A percentile compares a stretch with the other conserved stretches of the same genome.
These are phyloP conservation scores for Thermoascus crustaceus DNA, from an alignment of 2,329 filamentous ascomycete genomes.

Conservation along the genomic window DNA sequence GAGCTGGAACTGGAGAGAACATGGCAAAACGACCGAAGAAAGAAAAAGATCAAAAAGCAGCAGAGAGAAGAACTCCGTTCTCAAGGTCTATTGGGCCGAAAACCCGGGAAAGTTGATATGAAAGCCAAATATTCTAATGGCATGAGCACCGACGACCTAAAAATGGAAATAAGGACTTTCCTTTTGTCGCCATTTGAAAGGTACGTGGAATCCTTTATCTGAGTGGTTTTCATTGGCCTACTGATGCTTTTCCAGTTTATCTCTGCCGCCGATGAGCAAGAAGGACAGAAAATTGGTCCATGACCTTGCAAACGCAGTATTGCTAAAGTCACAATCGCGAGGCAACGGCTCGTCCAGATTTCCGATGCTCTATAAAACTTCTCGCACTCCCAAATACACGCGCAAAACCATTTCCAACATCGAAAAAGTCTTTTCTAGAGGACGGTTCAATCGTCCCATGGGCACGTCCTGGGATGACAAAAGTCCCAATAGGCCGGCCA, in stretches of 20 bases:
- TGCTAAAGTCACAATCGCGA: constrained; percentile 74
- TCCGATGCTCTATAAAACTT: constrained; percentile 68
- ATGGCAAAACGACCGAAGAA: constrained; percentile 61
- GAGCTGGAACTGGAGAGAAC: constrained; percentile 50
- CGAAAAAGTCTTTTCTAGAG: constrained; percentile 30
- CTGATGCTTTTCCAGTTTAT: constrained; percentile 45
- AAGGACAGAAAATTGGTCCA: constrained; percentile 70
- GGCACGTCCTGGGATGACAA: constrained; percentile 18
- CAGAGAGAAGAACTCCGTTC: constrained; percentile 61
- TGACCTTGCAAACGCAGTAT: constrained; percentile 64
- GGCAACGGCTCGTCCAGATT: constrained; percentile 66
- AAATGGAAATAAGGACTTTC: constrained; percentile 64
- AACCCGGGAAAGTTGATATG: constrained; percentile 50
- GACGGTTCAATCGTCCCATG: constrained; percentile 20
- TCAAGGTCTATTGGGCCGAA: constrained; percentile 55
- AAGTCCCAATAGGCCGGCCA: constrained; percentile 11
- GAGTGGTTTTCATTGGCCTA: constrained; percentile 2
- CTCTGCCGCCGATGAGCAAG: constrained; percentile 78
- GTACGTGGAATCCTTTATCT: constrained; percentile 38
- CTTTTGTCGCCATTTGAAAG: constrained; percentile 54
- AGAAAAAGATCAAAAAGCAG: constrained; percentile 62
- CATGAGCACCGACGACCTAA: constrained; percentile 62
- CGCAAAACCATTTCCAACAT: constrained; percentile 45
- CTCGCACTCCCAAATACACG: constrained; percentile 54
- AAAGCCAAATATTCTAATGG: constrained; percentile 64